Conservation (phyloP, 2,329 filamentous ascomycete species). For the Penicillium sp. region DNA sequence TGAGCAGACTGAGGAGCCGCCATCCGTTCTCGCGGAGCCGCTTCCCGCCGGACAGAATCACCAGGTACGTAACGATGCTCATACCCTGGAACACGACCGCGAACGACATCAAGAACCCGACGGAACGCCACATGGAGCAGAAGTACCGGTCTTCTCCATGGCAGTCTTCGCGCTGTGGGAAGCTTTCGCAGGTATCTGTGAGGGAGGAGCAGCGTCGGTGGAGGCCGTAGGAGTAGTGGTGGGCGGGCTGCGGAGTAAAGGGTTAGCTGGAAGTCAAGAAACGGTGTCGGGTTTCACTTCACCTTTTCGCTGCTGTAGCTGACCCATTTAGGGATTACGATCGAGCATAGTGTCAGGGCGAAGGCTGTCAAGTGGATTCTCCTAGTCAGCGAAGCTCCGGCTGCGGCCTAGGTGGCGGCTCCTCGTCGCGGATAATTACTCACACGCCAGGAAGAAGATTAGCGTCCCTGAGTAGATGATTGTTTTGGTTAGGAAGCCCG, state of each 20-base stretch:
- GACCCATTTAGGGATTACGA: conserved; percentile 50
- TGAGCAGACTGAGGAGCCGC: conserved; percentile 68
- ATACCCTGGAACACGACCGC: conserved; percentile 78
- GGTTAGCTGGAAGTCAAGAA: neutral
- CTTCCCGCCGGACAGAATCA: conserved; percentile 76
- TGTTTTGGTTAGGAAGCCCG: conserved; percentile 49
- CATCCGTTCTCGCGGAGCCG: conserved; percentile 78
- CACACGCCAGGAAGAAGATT: conserved; percentile 46
- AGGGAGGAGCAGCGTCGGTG: conserved; percentile 76
- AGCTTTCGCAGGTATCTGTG: conserved; percentile 54
- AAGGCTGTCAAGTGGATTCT: conserved; percentile 33
- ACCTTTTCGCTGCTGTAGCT: conserved; percentile 48
- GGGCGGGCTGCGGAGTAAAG: conserved; percentile 45
- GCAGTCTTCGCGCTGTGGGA: conserved; percentile 69
- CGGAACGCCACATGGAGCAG: conserved; percentile 86
- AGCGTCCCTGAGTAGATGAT: conserved; percentile 48
- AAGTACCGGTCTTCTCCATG: conserved; percentile 67
- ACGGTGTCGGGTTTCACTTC: neutral
- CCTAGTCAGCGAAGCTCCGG: conserved; percentile 5
- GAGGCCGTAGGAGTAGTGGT: conserved; percentile 70
- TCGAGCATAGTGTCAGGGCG: conserved; percentile 46
- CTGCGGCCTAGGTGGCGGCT: neutral
- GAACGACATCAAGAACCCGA: conserved; percentile 85
- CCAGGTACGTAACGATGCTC: conserved; percentile 72
- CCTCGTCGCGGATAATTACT: conserved; percentile 9